A percentile compares a stretch with the other conserved stretches of the same genome.
phyloP scores from a whole-genome alignment of 495 filamentous ascomycete species.

The Talaromyces adpressus region DNA sequence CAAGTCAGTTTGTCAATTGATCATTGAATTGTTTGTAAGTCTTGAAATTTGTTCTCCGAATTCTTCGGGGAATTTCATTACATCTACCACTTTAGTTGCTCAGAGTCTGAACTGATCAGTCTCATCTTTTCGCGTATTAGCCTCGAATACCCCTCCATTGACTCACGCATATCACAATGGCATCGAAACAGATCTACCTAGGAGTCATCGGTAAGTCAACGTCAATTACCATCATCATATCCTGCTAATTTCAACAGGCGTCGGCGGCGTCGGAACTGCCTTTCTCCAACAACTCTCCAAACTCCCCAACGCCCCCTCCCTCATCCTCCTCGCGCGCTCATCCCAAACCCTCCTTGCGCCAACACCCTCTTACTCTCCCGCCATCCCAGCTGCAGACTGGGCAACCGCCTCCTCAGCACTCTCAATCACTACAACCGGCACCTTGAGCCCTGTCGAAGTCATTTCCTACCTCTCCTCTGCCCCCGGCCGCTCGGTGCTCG shows the following conservation, averaged over 20 bases:
- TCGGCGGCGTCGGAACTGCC: slow-evolving; percentile 84
- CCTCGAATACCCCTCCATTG: background rate
- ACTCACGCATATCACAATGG: slow-evolving; percentile 18
- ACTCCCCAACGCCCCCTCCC: slow-evolving; percentile 55
- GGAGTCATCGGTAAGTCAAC: slow-evolving; percentile 34
- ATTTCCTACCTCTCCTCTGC: slow-evolving; percentile 62
- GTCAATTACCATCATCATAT: background rate
- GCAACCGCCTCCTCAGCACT: slow-evolving; percentile 48
- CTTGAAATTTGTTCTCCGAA: background rate
- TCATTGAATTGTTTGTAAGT: background rate
- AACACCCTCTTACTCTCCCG: slow-evolving; percentile 32
- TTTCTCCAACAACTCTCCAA: slow-evolving; percentile 78
- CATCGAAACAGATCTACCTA: slow-evolving; percentile 37
- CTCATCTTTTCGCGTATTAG: background rate
- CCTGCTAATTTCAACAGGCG: slow-evolving; percentile 46
- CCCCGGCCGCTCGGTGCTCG: slow-evolving; percentile 66
- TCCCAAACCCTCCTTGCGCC: slow-evolving; percentile 65
- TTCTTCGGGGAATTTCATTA: background rate
- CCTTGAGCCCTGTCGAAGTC: slow-evolving; percentile 57
- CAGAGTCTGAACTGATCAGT: background rate
- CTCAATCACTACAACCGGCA: slow-evolving; percentile 40
- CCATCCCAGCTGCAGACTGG: slow-evolving; percentile 48
- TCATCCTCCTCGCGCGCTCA: slow-evolving; percentile 75
- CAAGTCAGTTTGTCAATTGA: background rate
- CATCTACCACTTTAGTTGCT: background rate